Evolutionary conservation across 2,329 filamentous ascomycete species (phyloP).

Genomic region (Diplocarpon mali): DNA sequence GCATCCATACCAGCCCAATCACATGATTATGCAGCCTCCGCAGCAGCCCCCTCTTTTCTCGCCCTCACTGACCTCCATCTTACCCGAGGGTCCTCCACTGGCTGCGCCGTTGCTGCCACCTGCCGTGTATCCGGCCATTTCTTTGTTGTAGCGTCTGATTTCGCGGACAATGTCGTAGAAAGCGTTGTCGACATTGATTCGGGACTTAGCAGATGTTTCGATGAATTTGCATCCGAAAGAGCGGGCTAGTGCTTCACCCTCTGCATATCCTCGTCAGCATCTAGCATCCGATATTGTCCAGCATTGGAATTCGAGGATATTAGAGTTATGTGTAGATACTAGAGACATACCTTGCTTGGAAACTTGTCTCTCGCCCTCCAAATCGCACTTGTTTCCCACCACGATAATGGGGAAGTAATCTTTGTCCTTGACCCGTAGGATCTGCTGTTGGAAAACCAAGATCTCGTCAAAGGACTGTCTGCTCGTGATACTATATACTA

Average conservation of each 20-base stretch:
- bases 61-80: constrained; percentile 69
- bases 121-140: constrained; percentile 81
- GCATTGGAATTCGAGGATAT: not conserved
- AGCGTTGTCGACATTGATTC: constrained; percentile 95
- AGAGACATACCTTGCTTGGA: constrained; percentile 68
- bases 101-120: constrained; percentile 53
- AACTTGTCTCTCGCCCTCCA: constrained; percentile 85
- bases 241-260: constrained; percentile 77
- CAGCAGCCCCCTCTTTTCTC: constrained; percentile 64
- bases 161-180: constrained; percentile 98
- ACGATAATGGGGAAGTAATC: constrained; percentile 99
- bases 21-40: constrained; percentile 81
- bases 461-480: constrained; percentile 98
- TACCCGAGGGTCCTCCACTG: constrained; percentile 42
- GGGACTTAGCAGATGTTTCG: constrained; percentile 95
- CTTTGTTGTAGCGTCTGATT: constrained; percentile 96
- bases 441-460: constrained; percentile 97
- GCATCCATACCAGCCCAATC: constrained; percentile 27
- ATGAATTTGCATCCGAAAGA: constrained; percentile 97
- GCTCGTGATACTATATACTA: constrained; percentile 97
- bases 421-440: constrained; percentile 97
- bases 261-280: constrained; percentile 36
- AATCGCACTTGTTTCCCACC: constrained; percentile 98
- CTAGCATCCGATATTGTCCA: not conserved
- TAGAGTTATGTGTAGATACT: too few relatives aligned